Conservation (phyloP, 1,139 yeast species). For the Hyphopichia buzzinii region DNA sequence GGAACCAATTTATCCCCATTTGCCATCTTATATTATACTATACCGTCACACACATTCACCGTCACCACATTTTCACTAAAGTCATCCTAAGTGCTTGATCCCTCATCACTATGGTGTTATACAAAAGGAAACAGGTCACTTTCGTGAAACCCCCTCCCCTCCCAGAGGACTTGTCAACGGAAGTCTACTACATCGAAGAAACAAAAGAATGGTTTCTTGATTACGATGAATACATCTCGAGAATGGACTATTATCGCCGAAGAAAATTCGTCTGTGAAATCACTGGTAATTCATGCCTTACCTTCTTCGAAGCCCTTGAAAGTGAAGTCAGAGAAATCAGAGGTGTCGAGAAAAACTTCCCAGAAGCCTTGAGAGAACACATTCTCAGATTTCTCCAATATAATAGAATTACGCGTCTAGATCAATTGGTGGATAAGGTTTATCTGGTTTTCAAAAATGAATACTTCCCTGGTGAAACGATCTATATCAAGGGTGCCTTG, state of each 20-base stretch:
- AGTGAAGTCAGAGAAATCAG: conserved; percentile 68
- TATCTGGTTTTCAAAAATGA: conserved; percentile 73
- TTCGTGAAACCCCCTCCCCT: conserved; percentile 54
- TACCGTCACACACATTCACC: too few species aligned
- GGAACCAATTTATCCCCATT: too few species aligned
- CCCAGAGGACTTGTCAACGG: conserved; percentile 51
- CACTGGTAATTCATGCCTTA: conserved; percentile 88
- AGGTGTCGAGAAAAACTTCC: conserved; percentile 78
- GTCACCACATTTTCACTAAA: too few species aligned
- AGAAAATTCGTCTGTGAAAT: conserved; percentile 92
- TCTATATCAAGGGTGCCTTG: conserved; percentile 52
- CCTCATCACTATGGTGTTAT: conserved; percentile 64
- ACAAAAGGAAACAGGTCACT: conserved; percentile 68
- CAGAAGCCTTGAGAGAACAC: conserved; percentile 90
- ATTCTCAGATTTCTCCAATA: conserved; percentile 82
- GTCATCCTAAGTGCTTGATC: too few species aligned
- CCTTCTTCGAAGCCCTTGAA: conserved; percentile 83
- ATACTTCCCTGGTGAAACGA: conserved; percentile 89
- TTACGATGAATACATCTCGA: conserved; percentile 70
- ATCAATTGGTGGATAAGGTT: conserved; percentile 82
- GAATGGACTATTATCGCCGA: conserved; percentile 69
- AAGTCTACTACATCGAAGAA: conserved; percentile 75
- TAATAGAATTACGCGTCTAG: conserved; percentile 79
- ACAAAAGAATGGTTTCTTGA: conserved; percentile 84
- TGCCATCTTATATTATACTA: too few species aligned